These are phyloP conservation scores for Penicillium taxi DNA, from an alignment of 495 filamentous ascomycete genomes.

Conservation along the genomic window DNA sequence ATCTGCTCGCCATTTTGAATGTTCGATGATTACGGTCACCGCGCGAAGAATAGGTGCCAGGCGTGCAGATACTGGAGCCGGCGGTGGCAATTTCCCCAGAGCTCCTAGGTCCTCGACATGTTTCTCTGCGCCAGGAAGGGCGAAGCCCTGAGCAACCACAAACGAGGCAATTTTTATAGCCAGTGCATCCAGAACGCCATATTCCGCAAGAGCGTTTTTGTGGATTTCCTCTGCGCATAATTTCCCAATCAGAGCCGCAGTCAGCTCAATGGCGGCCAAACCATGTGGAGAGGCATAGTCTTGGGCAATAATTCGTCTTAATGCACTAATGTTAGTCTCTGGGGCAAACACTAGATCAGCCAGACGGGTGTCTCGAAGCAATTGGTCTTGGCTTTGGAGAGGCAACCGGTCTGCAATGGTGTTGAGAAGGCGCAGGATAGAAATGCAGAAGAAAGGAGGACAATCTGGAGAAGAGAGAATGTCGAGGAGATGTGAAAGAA, in stretches of 20 bases:
- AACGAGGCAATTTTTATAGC: constrained; percentile 70
- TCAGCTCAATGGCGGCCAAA: constrained; percentile 61
- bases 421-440: constrained; percentile 66
- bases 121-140: constrained; percentile 46
- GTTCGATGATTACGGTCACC: constrained; percentile 66
- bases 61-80: constrained; percentile 51
- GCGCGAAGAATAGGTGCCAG: constrained; percentile 72
- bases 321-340: constrained; percentile 46
- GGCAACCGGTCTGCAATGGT: constrained; percentile 60
- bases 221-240: constrained; percentile 62
- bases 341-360: constrained; percentile 57
- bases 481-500: constrained; percentile 58
- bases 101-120: constrained; percentile 28
- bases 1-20: constrained; percentile 69
- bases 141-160: constrained; percentile 57
- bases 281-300: constrained; percentile 37
- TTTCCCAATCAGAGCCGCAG: constrained; percentile 59
- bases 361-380: constrained; percentile 41
- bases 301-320: constrained; percentile 59
- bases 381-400: constrained; percentile 39
- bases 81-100: constrained; percentile 32
- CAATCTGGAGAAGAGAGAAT: constrained; percentile 57
- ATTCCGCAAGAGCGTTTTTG: constrained; percentile 58
- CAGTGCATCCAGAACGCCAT: constrained; percentile 70
- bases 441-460: constrained; percentile 56